phyloP scores from a whole-genome alignment of 2,329 filamentous ascomycete genomes.

The Alternaria gansuensis region DNA sequence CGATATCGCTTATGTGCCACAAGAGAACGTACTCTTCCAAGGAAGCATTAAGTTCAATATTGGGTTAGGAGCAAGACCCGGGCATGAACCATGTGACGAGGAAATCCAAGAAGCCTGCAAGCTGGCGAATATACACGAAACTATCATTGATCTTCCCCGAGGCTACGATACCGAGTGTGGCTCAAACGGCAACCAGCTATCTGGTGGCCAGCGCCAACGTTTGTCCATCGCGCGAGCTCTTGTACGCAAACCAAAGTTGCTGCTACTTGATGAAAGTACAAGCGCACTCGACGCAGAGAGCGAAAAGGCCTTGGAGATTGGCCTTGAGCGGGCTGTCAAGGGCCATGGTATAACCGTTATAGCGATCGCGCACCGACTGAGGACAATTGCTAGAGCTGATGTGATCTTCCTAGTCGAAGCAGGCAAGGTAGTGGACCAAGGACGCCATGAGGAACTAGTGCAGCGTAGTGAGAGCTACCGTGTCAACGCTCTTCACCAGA shows the following conservation, averaged over 20 bases:
- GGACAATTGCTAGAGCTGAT: conserved; percentile 55
- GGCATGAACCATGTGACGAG: conserved; percentile 63
- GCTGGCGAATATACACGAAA: conserved; percentile 75
- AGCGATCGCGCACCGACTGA: conserved; percentile 57
- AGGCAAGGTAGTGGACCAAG: conserved; percentile 59
- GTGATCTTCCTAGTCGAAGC: conserved; percentile 60
- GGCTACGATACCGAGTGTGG: conserved; percentile 69
- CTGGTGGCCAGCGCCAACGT: conserved; percentile 56
- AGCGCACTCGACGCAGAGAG: conserved; percentile 56
- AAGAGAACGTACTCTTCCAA: conserved; percentile 60
- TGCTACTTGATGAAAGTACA: conserved; percentile 56
- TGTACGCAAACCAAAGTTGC: conserved; percentile 53
- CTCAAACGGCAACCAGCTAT: conserved; percentile 53
- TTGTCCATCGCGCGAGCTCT: conserved; percentile 56
- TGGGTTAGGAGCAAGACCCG: conserved; percentile 61
- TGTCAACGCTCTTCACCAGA: conserved; percentile 61
- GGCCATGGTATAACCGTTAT: conserved; percentile 53
- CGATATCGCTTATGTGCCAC: conserved; percentile 58
- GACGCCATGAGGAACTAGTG: conserved; percentile 60
- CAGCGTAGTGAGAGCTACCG: conserved; percentile 61
- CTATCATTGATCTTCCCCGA: conserved; percentile 68
- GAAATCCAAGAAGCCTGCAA: conserved; percentile 73
- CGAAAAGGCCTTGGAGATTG: conserved; percentile 53
- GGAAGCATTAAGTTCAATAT: conserved; percentile 60
- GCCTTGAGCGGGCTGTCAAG: conserved; percentile 51